These are phyloP conservation scores for Rhizopus delemar DNA, from an alignment of 371 early-diverging fungal genomes.

Conservation along the genomic window DNA sequence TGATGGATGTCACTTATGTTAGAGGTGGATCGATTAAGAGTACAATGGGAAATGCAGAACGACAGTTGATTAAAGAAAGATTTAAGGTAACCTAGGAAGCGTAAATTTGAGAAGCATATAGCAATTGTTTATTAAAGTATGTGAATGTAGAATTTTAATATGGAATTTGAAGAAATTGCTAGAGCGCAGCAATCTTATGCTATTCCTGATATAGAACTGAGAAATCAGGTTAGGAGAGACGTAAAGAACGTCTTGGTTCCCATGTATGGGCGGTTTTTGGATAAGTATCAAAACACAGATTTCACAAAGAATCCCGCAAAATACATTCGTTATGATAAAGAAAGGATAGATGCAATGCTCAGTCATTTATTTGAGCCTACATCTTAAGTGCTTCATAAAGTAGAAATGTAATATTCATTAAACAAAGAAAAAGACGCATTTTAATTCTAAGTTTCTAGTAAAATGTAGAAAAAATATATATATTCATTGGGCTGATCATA, in stretches of 20 bases:
- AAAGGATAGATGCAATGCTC: constrained; percentile 63
- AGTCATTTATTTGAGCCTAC: constrained; percentile 70
- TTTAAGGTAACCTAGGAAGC: constrained; percentile 58
- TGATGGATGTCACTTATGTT: constrained; percentile 77
- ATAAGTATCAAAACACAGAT: constrained; percentile 65
- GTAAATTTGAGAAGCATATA: too few relatives aligned
- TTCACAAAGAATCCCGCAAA: constrained; percentile 81
- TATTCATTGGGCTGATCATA: too few relatives aligned
- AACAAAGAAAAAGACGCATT: not conserved
- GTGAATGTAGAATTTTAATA: constrained; percentile 66
- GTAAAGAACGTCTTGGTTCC: constrained; percentile 76
- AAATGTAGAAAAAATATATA: not conserved
- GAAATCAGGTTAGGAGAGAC: constrained; percentile 71
- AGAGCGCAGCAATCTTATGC: constrained; percentile 74
- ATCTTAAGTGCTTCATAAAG: constrained; percentile 26
- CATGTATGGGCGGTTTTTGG: constrained; percentile 76
- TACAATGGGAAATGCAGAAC: constrained; percentile 66
- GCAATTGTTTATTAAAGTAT: constrained; percentile 8
- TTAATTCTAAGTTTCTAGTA: too few relatives aligned
- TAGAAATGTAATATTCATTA: not conserved
- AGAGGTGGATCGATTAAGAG: constrained; percentile 66
- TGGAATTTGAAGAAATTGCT: constrained; percentile 77
- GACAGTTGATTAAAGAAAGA: constrained; percentile 75
- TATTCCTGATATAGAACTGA: constrained; percentile 81
- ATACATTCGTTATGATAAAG: constrained; percentile 79